Base-by-base conservation (phyloP, 2,329 filamentous ascomycete genomes). In the Calonectria pseudoreteaudii region DNA sequence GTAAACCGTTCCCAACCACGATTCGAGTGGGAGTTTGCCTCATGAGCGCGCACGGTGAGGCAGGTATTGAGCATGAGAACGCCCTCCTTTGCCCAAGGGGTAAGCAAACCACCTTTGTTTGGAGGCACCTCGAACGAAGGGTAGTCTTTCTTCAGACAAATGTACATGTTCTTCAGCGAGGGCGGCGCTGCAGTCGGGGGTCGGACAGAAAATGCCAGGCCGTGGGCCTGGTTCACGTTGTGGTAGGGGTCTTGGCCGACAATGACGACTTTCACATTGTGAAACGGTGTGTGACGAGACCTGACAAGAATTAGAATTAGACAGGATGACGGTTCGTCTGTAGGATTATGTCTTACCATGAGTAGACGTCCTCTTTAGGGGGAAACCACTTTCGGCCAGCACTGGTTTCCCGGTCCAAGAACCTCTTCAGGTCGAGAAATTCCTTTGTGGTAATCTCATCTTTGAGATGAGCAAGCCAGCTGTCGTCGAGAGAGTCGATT, bases 231-330 rank as follows among this genome's bases (percentile, higher is more conserved):
- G 85, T 97, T 97, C 83, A 92, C 85, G 84, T 98, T 98, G 87
- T 99, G 97, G 85, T 99, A 99, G 3, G 97, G 97, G 83, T 99
- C 97, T 87, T 99, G 97, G 77, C 97, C 97, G 69, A 98, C 86
- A 81, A 99, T 95, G 74, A 99, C 96, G 71, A 94, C 94, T 85
- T 98, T 98, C 84, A 98, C 96, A 18, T 90, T 93, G 86, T 93
- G 88, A 79, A 99, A 93, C 10, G 97, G 96, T 0, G 96, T 98
- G 84, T 98, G 94, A 31, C 95, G 94, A 74, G 96, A 98, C 96
- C 96, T 98, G 41, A n/a, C 50, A 44, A 31, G 16, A 14, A 60
- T 82, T 74, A 81, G 76, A 73, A 66, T 31, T 2, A 38, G 18
- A n/a, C 18, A 9, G n/a, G 8, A 30, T 28, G 14, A 31, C 28